Evolutionary conservation across 2,329 filamentous ascomycete species (phyloP), one percentile per base, ranked within the genome.

Genomic region (Phaeoacremonium minimum): DNA sequence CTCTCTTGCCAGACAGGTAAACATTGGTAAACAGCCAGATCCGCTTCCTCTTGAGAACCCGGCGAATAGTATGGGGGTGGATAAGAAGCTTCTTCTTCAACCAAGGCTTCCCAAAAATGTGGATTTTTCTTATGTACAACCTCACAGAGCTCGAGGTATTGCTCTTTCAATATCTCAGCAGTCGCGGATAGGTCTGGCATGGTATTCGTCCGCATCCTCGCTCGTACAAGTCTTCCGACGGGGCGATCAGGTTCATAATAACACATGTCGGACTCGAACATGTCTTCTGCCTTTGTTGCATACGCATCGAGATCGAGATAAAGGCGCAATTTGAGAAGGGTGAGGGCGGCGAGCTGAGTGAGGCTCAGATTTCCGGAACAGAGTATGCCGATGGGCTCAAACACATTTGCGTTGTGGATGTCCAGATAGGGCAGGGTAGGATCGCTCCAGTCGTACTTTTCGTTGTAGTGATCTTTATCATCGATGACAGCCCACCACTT

Each of bases 401-500:
- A 54, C 0, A 52, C 52, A 44, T 74, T 57, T 8, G 60, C 65
- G 8, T 51, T 46, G 17, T 55, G 57, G 29, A 63, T 35, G 37
- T 69, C 46, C 4, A 68, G 52, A 19, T 42, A 40, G 13, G 60
- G 58, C 13, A 52, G 34, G 3, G 41, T 42, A 15, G 41, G 47
- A 36, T 68, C 49, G 7, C 45, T 46, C 58, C 49, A 64, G 33
- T 67, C 55, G 35, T 66, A 66, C 16, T 5, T 8, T 26, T n/a
- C 22, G 22, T 26, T 26, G 22, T 26, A 26, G 22, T 26, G 22
- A 26, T 54, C 15, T 7, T 33, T 18, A 4, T 49, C 32, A n/a
- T 41, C 20, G 1, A 42, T 43, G 1, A 48, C 55, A 5, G 42
- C 48, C 55, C 56, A 73, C 67, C 64, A 73, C 49, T 69, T 73